Evolutionary conservation across 371 early-diverging fungal genomes (phyloP).

Genomic region (Mucor mucedo): DNA sequence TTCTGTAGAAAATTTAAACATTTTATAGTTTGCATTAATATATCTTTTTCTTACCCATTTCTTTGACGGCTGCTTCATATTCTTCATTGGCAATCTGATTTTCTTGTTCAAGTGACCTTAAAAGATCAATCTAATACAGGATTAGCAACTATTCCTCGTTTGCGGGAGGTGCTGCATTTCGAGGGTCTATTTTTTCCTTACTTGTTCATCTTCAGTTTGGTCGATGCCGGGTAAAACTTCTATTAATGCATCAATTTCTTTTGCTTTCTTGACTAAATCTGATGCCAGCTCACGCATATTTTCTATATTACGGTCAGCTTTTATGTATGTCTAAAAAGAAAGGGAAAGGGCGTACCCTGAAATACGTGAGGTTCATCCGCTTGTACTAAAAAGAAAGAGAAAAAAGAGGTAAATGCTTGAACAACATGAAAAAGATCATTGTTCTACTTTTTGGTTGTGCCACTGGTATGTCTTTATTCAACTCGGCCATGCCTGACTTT

Average conservation of each 20-base stretch:
- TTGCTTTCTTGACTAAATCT: conserved; percentile 73
- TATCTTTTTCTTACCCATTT: conserved; percentile 39
- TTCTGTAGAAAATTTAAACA: conserved; percentile 25
- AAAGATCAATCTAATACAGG: conserved; percentile 19
- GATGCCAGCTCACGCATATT: conserved; percentile 65
- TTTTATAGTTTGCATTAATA: too few species aligned
- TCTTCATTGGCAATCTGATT: conserved; percentile 55
- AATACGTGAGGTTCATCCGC: conserved; percentile 55
- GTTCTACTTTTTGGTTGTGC: conserved; percentile 48
- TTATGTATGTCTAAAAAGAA: background rate
- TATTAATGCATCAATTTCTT: conserved; percentile 73
- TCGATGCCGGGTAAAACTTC: conserved; percentile 72
- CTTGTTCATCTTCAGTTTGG: conserved; percentile 71
- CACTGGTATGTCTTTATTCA: conserved; percentile 47
- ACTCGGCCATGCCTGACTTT: conserved; percentile 51
- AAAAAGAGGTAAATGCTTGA: too few species aligned
- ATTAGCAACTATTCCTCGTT: background rate
- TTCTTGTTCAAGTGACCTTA: conserved; percentile 41
- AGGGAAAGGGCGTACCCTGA: conserved; percentile 30
- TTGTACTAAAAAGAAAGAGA: conserved; percentile 34
- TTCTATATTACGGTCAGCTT: conserved; percentile 31
- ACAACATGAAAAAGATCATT: too few species aligned
- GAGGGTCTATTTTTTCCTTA: conserved; percentile 7
- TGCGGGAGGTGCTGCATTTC: too few species aligned
- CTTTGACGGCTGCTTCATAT: conserved; percentile 54